Evolutionary conservation across 2,329 filamentous ascomycete species (phyloP).

Genomic region (Alternaria rosae): DNA sequence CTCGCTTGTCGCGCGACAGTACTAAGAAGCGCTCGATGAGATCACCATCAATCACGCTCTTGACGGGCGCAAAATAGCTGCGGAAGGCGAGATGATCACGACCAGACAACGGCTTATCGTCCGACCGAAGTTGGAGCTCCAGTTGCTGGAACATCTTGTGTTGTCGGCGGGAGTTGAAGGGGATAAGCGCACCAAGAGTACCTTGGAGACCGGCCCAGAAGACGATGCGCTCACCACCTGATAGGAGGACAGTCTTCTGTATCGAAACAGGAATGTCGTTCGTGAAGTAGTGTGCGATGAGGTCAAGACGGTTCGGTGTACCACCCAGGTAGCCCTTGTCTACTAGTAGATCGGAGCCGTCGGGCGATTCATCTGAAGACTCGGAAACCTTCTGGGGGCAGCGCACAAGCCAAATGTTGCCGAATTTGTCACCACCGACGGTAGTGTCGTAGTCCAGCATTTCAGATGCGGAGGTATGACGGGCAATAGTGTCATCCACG

Average conservation of each 20-base stretch:
- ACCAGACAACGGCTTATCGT: constrained; percentile 83
- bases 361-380: constrained; percentile 90
- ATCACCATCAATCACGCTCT: constrained; percentile 96
- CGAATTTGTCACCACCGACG: constrained; percentile 96
- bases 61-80: constrained; percentile 94
- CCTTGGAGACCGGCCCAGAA: constrained; percentile 96
- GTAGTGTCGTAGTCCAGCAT: constrained; percentile 99
- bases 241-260: constrained; percentile 86
- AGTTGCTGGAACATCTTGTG: constrained; percentile 97
- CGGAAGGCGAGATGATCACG: constrained; percentile 96
- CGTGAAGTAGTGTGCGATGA: constrained; percentile 88
- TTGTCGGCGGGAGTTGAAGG: constrained; percentile 89
- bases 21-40: constrained; percentile 90
- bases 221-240: constrained; percentile 88
- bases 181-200: constrained; percentile 90
- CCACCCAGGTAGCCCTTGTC: constrained; percentile 90
- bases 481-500: constrained; percentile 84
- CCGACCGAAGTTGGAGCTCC: constrained; percentile 81
- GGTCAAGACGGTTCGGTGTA: constrained; percentile 79
- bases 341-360: constrained; percentile 88
- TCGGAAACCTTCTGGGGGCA: constrained; percentile 86
- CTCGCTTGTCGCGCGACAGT: constrained; percentile 86
- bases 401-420: constrained; percentile 91
- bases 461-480: constrained; percentile 88
- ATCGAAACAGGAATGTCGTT: constrained; percentile 93